Conservation (phyloP, 2,329 filamentous ascomycete genomes). For the Paecilomyces fulvus region DNA sequence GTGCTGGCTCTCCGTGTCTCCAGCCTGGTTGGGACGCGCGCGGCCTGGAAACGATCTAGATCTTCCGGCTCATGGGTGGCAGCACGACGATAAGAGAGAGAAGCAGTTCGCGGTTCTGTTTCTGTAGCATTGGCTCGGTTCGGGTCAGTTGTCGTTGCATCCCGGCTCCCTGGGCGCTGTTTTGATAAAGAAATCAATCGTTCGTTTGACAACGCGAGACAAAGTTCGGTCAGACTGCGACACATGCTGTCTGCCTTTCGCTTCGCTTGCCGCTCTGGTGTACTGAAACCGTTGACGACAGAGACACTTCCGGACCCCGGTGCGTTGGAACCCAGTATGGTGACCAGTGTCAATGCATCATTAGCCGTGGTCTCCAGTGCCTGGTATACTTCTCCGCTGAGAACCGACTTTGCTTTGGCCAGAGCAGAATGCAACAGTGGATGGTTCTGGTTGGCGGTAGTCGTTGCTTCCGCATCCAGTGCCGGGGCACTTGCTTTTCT, state of each 20-base stretch:
- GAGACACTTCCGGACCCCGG: slow-evolving; percentile 43
- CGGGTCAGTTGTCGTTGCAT: slow-evolving; percentile 10
- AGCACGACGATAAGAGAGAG: slow-evolving; percentile 27
- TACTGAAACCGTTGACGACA: slow-evolving; percentile 27
- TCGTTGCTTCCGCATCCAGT: slow-evolving; percentile 25
- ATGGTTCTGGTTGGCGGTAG: slow-evolving; percentile 51
- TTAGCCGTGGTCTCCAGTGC: slow-evolving; percentile 71
- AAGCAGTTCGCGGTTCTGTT: slow-evolving; percentile 17
- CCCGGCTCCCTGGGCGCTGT: slow-evolving; percentile 22
- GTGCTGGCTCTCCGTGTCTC: slow-evolving; percentile 35
- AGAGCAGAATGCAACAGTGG: slow-evolving; percentile 75
- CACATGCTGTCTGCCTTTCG: slow-evolving; percentile 91
- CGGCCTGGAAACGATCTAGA: slow-evolving; percentile 12
- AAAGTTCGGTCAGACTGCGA: slow-evolving; percentile 84
- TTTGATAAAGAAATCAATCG: slow-evolving; percentile 16
- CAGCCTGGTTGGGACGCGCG: slow-evolving; percentile 24
- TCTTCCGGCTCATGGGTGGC: slow-evolving; percentile 32
- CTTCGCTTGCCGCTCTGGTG: slow-evolving; percentile 72
- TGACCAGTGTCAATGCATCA: slow-evolving; percentile 71
- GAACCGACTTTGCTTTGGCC: slow-evolving; percentile 62
- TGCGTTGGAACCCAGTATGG: slow-evolving; percentile 66
- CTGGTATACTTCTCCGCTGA: slow-evolving; percentile 64
- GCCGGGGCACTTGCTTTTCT: slow-evolving; percentile 40
- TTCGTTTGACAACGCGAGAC: slow-evolving; percentile 69
- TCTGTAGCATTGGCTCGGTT: slow-evolving; percentile 17